Evolutionary conservation across 164 flowering plant species (phyloP).

Genomic region (Annona squamosa): DNA sequence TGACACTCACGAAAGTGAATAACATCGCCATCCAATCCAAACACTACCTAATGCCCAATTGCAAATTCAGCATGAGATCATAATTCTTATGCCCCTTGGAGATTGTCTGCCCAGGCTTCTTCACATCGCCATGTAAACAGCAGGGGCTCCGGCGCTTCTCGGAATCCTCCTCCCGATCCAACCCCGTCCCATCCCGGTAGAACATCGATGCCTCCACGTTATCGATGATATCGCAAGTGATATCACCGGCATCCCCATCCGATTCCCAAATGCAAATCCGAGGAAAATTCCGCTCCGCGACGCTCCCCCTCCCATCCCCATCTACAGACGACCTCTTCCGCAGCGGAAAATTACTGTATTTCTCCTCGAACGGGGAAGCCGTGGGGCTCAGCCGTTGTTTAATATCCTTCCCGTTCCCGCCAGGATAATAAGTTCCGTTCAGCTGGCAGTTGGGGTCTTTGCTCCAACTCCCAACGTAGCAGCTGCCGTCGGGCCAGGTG

Average conservation of each 20-base stretch:
- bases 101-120: conserved; percentile 23
- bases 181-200: conserved; percentile 33
- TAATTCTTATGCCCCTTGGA: conserved; percentile 25
- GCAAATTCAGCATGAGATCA: conserved; percentile 22
- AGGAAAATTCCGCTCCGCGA: conserved; percentile 42
- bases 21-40: not conserved
- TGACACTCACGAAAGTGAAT: not conserved
- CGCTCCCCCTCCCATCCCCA: conserved; percentile 31
- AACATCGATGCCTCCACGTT: conserved; percentile 65
- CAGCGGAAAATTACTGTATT: conserved; percentile 5
- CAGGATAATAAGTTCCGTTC: not conserved
- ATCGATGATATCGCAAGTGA: conserved; percentile 74
- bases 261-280: conserved; percentile 83
- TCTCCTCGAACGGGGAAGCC: conserved; percentile 2
- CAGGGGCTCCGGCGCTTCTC: conserved; percentile 12
- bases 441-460: conserved; percentile 2
- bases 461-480: conserved; percentile 19
- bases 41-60: conserved; percentile 22
- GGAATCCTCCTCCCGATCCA: conserved; percentile 10
- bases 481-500: conserved; percentile 37
- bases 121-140: conserved; percentile 11
- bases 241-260: conserved; percentile 82
- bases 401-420: not conserved
- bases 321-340: conserved; percentile 54
- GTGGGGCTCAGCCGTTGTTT: not conserved